A percentile compares a stretch with the other conserved stretches of the same genome.
phyloP scores from a whole-genome alignment of 352 stramenopile species.

The Pythium phragmitis region DNA sequence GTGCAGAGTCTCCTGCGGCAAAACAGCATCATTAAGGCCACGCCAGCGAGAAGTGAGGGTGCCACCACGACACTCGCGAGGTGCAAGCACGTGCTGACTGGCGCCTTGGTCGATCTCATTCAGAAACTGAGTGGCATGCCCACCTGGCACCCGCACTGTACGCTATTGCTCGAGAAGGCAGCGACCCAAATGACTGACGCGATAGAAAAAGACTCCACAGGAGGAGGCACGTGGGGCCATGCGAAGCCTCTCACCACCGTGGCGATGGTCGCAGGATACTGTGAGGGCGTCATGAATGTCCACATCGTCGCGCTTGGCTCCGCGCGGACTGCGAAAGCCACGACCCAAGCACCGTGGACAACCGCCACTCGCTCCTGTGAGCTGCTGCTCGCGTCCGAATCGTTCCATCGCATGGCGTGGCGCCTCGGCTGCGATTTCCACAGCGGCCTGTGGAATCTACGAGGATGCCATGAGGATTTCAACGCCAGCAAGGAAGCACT shows the following conservation, averaged over 20 bases:
- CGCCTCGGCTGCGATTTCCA: neutral
- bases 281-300: slow-evolving; percentile 15
- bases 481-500: neutral
- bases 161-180: neutral
- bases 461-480: neutral
- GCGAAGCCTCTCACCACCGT: neutral
- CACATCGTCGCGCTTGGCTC: neutral
- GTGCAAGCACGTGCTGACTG: neutral
- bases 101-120: slow-evolving; percentile 4
- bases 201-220: neutral
- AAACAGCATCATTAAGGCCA: neutral
- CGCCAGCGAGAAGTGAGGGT: neutral
- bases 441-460: neutral
- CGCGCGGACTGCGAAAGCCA: neutral
- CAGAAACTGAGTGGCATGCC: neutral
- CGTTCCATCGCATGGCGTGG: neutral
- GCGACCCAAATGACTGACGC: neutral
- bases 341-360: neutral
- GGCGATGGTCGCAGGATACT: slow-evolving; percentile 8
- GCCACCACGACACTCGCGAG: neutral
- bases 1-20: slow-evolving; percentile 1
- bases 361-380: neutral
- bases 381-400: neutral
- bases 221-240: neutral
- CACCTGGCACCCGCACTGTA: slow-evolving; percentile 2